Conservation (phyloP, 2,329 filamentous ascomycete genomes). For the Geosmithia morbida region DNA sequence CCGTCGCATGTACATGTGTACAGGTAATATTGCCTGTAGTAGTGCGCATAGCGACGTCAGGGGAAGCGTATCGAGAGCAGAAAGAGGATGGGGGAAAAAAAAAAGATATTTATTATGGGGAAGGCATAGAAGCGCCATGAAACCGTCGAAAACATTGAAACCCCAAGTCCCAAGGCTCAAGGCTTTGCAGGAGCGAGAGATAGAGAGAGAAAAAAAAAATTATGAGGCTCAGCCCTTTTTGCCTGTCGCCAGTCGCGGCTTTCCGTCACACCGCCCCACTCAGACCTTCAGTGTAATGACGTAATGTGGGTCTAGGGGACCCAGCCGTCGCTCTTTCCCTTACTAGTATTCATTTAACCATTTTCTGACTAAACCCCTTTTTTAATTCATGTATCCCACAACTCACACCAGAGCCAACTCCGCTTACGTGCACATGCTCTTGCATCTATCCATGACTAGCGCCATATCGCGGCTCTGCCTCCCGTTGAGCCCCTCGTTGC, state of each 20-base stretch:
- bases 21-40: no score
- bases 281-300: background rate
- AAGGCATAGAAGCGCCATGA: background rate
- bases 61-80: no score
- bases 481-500: background rate
- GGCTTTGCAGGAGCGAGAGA: background rate
- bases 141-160: background rate
- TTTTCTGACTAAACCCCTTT: background rate
- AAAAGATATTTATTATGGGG: constrained; percentile 1
- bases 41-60: no score
- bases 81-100: background rate
- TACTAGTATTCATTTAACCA: background rate
- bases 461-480: background rate
- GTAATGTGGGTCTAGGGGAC: background rate
- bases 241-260: background rate
- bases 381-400: no score
- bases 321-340: background rate
- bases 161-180: no score
- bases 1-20: no score
- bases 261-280: background rate
- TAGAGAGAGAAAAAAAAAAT: background rate
- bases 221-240: background rate
- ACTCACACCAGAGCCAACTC: no score
- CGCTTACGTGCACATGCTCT: background rate
- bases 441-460: background rate